Percentiles rank a stretch among this genome's conserved stretches.
These are phyloP conservation scores for Entomophthora muscae DNA, from an alignment of 371 early-diverging fungal genomes.

Conservation along the genomic window DNA sequence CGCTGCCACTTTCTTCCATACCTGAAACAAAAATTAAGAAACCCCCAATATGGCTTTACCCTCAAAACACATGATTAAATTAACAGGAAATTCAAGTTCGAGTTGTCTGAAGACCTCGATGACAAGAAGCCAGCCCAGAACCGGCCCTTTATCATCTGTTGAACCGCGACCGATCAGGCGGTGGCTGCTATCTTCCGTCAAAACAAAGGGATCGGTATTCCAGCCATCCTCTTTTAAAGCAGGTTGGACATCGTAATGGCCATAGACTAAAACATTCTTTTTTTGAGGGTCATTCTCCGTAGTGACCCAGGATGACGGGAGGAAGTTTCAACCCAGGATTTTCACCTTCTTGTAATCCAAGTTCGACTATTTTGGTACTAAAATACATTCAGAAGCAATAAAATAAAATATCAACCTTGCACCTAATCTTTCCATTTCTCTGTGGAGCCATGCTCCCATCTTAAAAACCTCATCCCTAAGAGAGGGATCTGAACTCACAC, in stretches of 20 bases:
- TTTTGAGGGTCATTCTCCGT: conserved; percentile 78
- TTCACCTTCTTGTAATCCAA: conserved; percentile 72
- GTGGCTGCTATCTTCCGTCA: conserved; percentile 67
- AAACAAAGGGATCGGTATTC: conserved; percentile 78
- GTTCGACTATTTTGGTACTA: conserved; percentile 33
- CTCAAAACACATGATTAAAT: conserved; percentile 90
- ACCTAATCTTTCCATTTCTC: conserved; percentile 55
- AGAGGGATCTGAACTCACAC: conserved; percentile 61
- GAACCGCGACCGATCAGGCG: conserved; percentile 82
- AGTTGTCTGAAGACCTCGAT: conserved; percentile 82
- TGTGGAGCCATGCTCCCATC: conserved; percentile 78
- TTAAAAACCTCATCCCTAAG: conserved; percentile 70
- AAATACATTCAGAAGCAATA: not conserved
- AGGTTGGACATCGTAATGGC: conserved; percentile 92
- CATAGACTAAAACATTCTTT: conserved; percentile 91
- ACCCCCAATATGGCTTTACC: conserved; percentile 49
- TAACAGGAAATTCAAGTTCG: conserved; percentile 80
- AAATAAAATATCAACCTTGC: conserved; percentile 22
- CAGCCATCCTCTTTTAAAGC: conserved; percentile 92
- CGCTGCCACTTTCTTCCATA: conserved; percentile 52
- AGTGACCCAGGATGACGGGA: conserved; percentile 78
- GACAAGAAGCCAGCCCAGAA: conserved; percentile 85
- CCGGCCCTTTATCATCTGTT: conserved; percentile 91
- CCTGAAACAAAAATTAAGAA: conserved; percentile 10
- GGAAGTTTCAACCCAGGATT: conserved; percentile 64